A percentile compares a stretch with the other conserved stretches of the same genome.
Conservation (phyloP, 1,284 basidiomycete genomes). For the Ustilago tritici region DNA sequence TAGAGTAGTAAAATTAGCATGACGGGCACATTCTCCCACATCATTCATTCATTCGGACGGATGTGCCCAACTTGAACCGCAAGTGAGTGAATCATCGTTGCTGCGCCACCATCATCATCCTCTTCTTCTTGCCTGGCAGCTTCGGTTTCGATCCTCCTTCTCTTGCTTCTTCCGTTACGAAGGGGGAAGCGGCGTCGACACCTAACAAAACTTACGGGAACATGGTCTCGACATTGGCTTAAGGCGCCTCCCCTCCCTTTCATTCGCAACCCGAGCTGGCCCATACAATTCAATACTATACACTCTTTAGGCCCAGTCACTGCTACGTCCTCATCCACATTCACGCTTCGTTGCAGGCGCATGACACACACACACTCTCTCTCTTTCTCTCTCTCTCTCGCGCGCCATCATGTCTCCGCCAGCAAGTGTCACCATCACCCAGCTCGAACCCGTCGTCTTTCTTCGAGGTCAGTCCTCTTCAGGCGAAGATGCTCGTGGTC, state of each 20-base stretch:
- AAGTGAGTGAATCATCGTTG: no score
- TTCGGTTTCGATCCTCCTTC: not conserved
- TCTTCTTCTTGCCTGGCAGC: not conserved
- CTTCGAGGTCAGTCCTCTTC: slow-evolving; percentile 61
- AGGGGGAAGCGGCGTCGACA: slow-evolving; percentile 15
- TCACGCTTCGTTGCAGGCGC: not conserved
- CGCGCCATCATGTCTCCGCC: slow-evolving; percentile 40
- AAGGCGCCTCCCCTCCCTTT: slow-evolving; percentile 6
- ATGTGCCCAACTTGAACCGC: no score
- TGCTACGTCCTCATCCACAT: not conserved
- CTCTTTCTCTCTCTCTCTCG: no score
- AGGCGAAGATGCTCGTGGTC: slow-evolving; percentile 56
- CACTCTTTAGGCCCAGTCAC: no score
- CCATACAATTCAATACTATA: no score
- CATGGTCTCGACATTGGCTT: slow-evolving; percentile 15
- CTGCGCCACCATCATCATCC: not conserved
- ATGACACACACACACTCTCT: not conserved
- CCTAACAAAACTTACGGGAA: not conserved
- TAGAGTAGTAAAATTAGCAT: no score
- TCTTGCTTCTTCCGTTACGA: not conserved
- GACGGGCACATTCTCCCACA: not conserved
- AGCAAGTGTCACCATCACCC: slow-evolving; percentile 50
- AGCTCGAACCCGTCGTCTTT: slow-evolving; percentile 67
- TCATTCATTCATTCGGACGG: not conserved
- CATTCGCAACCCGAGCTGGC: not conserved